Evolutionary conservation across 139 green algal species (phyloP).

Genomic region (Gonium pectorale): DNA sequence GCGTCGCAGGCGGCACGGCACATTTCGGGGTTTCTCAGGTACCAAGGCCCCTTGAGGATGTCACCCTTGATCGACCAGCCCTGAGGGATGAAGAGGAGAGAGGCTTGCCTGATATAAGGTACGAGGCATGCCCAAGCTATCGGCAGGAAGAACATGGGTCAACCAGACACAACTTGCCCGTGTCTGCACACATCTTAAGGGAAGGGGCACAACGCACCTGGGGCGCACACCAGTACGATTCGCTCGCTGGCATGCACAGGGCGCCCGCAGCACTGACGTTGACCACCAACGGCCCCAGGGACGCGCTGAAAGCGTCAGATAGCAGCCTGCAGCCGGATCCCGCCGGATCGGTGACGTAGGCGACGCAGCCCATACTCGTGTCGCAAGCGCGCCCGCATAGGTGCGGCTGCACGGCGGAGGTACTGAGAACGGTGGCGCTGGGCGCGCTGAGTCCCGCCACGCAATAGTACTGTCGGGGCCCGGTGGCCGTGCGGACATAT

Average conservation of each 20-base stretch:
- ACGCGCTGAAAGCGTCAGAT: not conserved
- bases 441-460: not conserved
- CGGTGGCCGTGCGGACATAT: not conserved
- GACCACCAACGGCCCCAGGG: too few relatives aligned
- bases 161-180: too few relatives aligned
- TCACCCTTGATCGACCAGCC: not conserved
- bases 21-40: not conserved
- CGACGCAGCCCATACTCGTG: not conserved
- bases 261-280: not conserved
- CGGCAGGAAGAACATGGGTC: too few relatives aligned
- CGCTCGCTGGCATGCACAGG: not conserved
- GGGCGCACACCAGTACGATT: not conserved
- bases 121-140: too few relatives aligned
- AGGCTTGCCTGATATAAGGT: too few relatives aligned
- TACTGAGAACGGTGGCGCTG: not conserved
- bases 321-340: not conserved
- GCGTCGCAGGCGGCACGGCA: not conserved
- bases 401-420: not conserved
- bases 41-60: not conserved
- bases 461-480: constrained; percentile 3
- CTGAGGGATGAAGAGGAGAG: not conserved
- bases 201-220: too few relatives aligned
- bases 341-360: not conserved
- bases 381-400: not conserved
- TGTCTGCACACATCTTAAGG: too few relatives aligned